Base-by-base conservation (phyloP, 2,329 filamentous ascomycete species). In the Purpureocillium takamizusanense region DNA sequence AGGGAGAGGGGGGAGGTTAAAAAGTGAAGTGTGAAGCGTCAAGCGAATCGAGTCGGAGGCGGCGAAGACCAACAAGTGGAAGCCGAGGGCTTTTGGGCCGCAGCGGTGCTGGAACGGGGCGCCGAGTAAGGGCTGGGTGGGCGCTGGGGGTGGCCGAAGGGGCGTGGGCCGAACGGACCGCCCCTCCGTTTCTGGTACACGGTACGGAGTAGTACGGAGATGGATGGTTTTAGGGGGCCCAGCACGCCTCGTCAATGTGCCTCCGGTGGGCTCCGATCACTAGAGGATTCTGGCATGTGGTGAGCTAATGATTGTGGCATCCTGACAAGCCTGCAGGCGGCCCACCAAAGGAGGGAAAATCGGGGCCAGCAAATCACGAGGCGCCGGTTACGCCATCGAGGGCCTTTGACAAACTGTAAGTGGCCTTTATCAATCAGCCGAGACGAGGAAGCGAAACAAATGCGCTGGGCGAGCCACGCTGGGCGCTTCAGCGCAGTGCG, bases 71-170 rank as follows among this genome's bases (percentile, higher is more conserved):
- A 28, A 9, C 7, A 12, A 4, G 38, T 14, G n/a, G 38, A 33
- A 25, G 18, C n/a, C 12, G 18, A 25, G 13, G 18, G 38, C 32
- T 43, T 35, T 35, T 41, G 40, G 38, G 41, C 40, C n/a, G 18
- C 14, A 12, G 33, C 11, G 13, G 21, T 11, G 16, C n/a, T 21
- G 34, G 15, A 25, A 5, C 21, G 21, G 21, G 21, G 21, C 21
- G 21, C 10, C 21, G 21, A 25, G 21, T 25, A 10, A 10, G 10
- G 21, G 21, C 6, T 6, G 21, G 21, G 21, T 10, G 5, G 21
- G 32, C 16, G 25, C 4, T 9, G 23, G 37, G 23, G 39, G 32
- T 31, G 23, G n/a, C n/a, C n/a, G n/a, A n/a, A 28, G 14, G 34
- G 34, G 34, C 25, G 34, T 30, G 34, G 28, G n/a, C 27, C 34